Evolutionary conservation across 108 stramenopile species (phyloP).

Genomic region (Conticribra guillardii): DNA sequence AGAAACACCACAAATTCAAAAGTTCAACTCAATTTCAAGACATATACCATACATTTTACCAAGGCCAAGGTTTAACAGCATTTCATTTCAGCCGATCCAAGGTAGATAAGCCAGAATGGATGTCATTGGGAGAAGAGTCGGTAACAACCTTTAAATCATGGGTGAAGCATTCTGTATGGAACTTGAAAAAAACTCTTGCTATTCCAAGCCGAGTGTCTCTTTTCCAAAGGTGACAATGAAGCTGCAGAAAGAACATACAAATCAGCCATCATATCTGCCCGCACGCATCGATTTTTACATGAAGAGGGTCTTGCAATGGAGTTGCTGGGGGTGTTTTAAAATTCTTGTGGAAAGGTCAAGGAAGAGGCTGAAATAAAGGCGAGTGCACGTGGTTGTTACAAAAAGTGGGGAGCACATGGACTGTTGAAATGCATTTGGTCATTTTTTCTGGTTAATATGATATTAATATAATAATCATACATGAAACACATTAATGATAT

Average conservation of each 20-base stretch:
- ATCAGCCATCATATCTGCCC: not conserved
- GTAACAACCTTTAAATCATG: not conserved
- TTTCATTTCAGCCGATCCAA: conserved; percentile 3
- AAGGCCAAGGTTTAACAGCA: conserved; percentile 11
- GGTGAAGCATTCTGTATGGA: conserved; percentile 4
- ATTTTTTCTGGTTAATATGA: too few species aligned
- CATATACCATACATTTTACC: conserved; percentile 6
- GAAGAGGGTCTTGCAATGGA: conserved; percentile 15
- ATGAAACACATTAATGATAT: too few species aligned
- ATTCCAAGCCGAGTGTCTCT: not conserved
- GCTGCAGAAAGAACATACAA: not conserved
- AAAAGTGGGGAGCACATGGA: conserved; percentile 10
- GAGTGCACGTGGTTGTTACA: not conserved
- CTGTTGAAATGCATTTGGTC: not conserved
- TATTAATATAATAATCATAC: too few species aligned
- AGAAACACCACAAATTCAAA: not conserved
- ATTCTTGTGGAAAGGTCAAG: not conserved
- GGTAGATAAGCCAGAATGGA: not conserved
- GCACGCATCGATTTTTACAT: not conserved
- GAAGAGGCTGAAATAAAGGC: too few species aligned
- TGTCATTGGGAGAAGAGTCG: not conserved
- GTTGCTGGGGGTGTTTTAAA: not conserved
- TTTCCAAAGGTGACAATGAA: not conserved
- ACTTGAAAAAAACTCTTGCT: conserved; percentile 10
- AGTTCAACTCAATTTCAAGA: conserved; percentile 2